Evolutionary conservation across 2,329 filamentous ascomycete species (phyloP).

Genomic region (Verticillium albo-atrum): DNA sequence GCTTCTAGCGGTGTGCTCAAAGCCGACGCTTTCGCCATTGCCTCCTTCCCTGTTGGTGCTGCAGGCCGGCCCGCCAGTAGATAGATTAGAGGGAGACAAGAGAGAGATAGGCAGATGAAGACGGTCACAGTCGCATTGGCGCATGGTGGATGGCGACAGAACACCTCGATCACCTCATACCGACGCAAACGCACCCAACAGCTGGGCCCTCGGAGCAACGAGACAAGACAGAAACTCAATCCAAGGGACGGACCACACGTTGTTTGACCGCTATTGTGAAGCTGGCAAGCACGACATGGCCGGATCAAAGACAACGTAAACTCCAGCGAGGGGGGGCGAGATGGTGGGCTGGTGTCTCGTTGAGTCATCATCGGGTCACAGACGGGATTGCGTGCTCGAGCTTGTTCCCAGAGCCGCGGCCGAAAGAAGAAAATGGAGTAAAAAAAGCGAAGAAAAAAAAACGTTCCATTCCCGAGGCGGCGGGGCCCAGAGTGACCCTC

Average conservation of each 20-base stretch:
- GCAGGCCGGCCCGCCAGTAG: not conserved
- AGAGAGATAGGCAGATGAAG: not conserved
- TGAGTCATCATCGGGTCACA: constrained; percentile 10
- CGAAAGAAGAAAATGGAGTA: not conserved
- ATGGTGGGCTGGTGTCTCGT: constrained; percentile 1
- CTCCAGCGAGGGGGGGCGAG: not conserved
- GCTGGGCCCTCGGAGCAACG: not conserved
- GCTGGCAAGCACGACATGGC: not conserved
- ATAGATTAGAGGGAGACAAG: not conserved
- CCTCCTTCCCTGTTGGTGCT: not conserved
- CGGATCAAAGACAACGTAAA: not conserved
- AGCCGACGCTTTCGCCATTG: not conserved
- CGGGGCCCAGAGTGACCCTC: not conserved
- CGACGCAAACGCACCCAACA: not conserved
- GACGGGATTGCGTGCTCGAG: constrained; percentile 13
- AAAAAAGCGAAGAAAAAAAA: not conserved
- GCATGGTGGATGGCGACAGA: too few relatives aligned
- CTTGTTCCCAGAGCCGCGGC: constrained; percentile 1
- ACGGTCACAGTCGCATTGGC: too few relatives aligned
- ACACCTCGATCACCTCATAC: not conserved
- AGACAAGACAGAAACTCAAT: not conserved
- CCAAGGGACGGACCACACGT: not conserved
- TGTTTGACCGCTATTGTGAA: not conserved
- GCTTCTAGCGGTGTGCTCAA: not conserved
- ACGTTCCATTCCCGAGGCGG: not conserved